Conservation (phyloP, 1,284 basidiomycete genomes). For the Vanrija sp. region DNA sequence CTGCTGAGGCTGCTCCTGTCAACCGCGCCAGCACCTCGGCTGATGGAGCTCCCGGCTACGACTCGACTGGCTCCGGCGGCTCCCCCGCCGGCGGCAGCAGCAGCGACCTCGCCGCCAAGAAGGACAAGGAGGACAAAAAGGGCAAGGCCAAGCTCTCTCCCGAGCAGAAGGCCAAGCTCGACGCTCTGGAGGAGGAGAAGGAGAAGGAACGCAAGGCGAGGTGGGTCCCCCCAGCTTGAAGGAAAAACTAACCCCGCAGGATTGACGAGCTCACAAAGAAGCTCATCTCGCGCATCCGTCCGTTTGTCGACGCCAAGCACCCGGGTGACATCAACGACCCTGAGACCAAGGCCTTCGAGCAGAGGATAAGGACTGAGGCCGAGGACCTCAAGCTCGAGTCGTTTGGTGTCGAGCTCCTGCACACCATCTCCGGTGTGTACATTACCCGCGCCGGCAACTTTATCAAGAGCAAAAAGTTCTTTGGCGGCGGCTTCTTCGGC, state of each 20-base stretch:
- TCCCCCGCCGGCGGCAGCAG: constrained; percentile 14
- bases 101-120: constrained; percentile 36
- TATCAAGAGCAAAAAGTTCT: constrained; percentile 84
- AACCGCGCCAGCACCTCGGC: constrained; percentile 4
- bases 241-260: constrained; percentile 18
- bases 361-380: constrained; percentile 75
- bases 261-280: constrained; percentile 68
- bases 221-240: constrained; percentile 23
- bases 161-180: constrained; percentile 78
- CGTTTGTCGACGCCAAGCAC: constrained; percentile 80
- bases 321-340: constrained; percentile 82
- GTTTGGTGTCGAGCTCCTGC: constrained; percentile 85
- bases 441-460: constrained; percentile 89
- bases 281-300: constrained; percentile 74
- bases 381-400: constrained; percentile 97
- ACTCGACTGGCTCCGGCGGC: constrained; percentile 15
- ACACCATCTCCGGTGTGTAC: constrained; percentile 80
- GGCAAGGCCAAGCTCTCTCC: constrained; percentile 63
- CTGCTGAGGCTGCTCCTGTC: constrained; percentile 5
- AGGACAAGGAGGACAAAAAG: constrained; percentile 48
- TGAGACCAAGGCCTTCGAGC: constrained; percentile 74
- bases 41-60: constrained; percentile 9
- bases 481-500: constrained; percentile 79
- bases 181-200: constrained; percentile 72
- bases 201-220: constrained; percentile 71